These are phyloP conservation scores for Diaporthe batatas DNA, from an alignment of 2,329 filamentous ascomycete genomes.

Conservation along the genomic window DNA sequence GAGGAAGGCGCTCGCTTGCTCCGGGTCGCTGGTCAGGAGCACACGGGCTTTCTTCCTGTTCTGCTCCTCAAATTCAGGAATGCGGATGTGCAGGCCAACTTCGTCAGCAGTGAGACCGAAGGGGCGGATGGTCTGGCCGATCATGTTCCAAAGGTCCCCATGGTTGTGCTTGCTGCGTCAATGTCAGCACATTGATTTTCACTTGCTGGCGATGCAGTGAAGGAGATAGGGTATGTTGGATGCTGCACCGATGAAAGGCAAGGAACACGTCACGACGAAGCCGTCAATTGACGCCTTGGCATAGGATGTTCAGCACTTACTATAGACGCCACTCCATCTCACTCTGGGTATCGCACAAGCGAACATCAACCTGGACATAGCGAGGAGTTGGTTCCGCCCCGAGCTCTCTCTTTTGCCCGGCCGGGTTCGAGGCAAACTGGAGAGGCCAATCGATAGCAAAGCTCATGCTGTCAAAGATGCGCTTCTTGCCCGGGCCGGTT, in stretches of 20 bases:
- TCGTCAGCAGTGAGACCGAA: conserved; percentile 77
- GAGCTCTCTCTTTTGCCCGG: background rate
- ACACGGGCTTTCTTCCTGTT: conserved; percentile 71
- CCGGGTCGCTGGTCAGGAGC: conserved; percentile 70
- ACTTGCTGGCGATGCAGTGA: no score
- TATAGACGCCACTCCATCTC: conserved; percentile 74
- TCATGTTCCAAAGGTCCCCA: conserved; percentile 76
- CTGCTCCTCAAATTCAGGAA: conserved; percentile 74
- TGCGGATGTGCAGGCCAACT: conserved; percentile 72
- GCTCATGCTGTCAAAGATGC: conserved; percentile 50
- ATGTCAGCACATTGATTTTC: background rate
- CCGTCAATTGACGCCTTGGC: background rate
- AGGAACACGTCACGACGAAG: background rate
- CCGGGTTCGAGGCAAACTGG: conserved; percentile 32
- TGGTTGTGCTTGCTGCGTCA: conserved; percentile 68
- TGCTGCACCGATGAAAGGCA: background rate
- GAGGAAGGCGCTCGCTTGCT: conserved; percentile 71
- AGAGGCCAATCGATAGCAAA: conserved; percentile 70
- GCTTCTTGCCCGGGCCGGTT: background rate
- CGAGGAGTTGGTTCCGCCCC: conserved; percentile 40
- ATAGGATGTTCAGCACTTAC: conserved; percentile 19
- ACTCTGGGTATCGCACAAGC: conserved; percentile 60
- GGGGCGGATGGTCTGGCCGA: conserved; percentile 74
- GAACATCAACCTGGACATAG: conserved; percentile 78
- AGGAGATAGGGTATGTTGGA: background rate